These are phyloP conservation scores for Alternaria solani DNA, from an alignment of 2,329 filamentous ascomycete genomes.

Conservation along the genomic window DNA sequence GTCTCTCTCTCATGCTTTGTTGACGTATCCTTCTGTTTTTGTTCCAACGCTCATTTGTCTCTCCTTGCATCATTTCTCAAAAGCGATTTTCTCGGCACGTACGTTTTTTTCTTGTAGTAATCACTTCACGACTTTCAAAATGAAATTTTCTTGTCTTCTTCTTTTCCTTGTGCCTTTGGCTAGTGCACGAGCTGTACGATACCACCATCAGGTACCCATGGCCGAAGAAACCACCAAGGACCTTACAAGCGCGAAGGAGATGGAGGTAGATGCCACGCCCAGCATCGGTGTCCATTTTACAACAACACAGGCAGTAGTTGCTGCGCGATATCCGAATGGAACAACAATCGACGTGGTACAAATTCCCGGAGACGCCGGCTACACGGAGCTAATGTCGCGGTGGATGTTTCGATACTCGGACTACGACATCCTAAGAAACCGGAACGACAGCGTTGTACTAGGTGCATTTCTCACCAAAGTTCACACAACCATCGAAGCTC, in stretches of 20 bases:
- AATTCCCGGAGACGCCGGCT: constrained; percentile 33
- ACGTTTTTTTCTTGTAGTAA: constrained; percentile 3
- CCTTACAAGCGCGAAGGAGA: not conserved
- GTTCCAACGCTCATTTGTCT: constrained; percentile 1
- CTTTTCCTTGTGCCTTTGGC: constrained; percentile 18
- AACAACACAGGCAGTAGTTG: constrained; percentile 35
- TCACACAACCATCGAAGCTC: constrained; percentile 23
- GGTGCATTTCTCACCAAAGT: constrained; percentile 26
- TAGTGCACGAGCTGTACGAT: constrained; percentile 14
- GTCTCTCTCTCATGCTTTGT: constrained; percentile 2
- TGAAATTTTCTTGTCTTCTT: constrained; percentile 14
- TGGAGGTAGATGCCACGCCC: constrained; percentile 10
- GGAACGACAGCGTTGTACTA: constrained; percentile 25
- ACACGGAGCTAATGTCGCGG: constrained; percentile 34
- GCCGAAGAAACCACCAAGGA: not conserved
- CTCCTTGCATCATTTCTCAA: not conserved
- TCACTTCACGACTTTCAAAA: constrained; percentile 4
- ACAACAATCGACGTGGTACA: constrained; percentile 31
- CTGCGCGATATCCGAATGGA: constrained; percentile 35
- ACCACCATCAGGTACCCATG: constrained; percentile 17
- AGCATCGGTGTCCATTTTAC: constrained; percentile 41
- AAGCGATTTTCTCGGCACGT: not conserved
- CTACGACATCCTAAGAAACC: constrained; percentile 17
- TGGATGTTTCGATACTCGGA: constrained; percentile 23
- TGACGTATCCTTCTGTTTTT: not conserved